These are phyloP conservation scores for Boletellus sp. DNA, from an alignment of 1,284 basidiomycete genomes.

Conservation along the genomic window DNA sequence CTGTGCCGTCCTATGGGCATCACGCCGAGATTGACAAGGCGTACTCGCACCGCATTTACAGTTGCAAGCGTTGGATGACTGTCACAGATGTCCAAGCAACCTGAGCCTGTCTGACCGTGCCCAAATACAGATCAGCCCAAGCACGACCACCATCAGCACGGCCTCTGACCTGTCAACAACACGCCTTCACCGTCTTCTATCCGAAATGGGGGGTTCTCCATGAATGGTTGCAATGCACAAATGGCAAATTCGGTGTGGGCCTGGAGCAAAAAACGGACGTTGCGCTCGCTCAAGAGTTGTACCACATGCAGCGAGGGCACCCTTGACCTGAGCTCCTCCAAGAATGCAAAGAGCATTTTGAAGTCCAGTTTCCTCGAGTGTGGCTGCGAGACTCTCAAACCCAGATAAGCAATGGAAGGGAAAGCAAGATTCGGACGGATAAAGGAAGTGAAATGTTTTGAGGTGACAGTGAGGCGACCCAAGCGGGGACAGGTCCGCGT, in stretches of 20 bases:
- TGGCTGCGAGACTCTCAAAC: slow-evolving; percentile 4
- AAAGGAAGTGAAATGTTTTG: slow-evolving; percentile 4
- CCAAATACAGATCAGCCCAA: slow-evolving; percentile 3
- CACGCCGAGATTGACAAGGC: no score
- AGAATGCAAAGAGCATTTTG: slow-evolving; percentile 8
- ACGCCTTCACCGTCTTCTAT: slow-evolving; percentile 26
- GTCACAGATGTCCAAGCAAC: slow-evolving; percentile 5
- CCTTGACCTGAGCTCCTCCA: slow-evolving; percentile 12
- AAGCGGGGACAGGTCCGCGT: slow-evolving; percentile 16
- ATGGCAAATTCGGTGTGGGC: slow-evolving; percentile 13
- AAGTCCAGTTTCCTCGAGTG: slow-evolving; percentile 14
- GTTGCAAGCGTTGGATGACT: neutral
- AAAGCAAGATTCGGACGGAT: neutral
- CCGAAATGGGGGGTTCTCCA: slow-evolving; percentile 9
- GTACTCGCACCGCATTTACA: neutral
- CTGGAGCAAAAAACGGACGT: slow-evolving; percentile 20
- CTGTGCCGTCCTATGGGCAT: no score
- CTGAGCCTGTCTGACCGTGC: slow-evolving; percentile 17
- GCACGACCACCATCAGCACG: neutral
- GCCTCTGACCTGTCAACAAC: slow-evolving; percentile 20
- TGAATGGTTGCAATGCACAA: slow-evolving; percentile 7
- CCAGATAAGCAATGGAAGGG: slow-evolving; percentile 20
- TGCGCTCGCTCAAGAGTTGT: slow-evolving; percentile 18
- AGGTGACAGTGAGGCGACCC: slow-evolving; percentile 20
- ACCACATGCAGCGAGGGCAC: slow-evolving; percentile 23